Conservation (phyloP, 2,329 filamentous ascomycete species). For the Aphanocladium album region DNA sequence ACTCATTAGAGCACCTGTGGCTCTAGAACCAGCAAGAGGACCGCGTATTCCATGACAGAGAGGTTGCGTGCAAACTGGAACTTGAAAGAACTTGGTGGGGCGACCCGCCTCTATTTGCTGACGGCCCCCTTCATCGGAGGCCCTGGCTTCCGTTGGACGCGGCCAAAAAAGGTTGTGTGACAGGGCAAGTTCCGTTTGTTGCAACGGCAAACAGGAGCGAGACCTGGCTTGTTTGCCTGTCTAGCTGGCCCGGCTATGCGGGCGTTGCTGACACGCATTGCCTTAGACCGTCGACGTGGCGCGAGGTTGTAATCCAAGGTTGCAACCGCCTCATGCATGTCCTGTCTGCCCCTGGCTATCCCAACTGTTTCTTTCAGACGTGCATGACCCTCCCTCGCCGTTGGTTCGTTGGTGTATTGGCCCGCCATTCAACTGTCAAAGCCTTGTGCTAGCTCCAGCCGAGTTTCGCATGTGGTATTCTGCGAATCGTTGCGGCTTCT, state of each 20-base stretch:
- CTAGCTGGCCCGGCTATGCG: neutral
- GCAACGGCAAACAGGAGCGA: neutral
- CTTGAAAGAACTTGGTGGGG: neutral
- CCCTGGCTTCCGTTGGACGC: neutral
- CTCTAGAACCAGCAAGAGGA: neutral
- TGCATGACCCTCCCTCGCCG: neutral
- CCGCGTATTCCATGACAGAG: neutral
- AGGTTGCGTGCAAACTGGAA: neutral
- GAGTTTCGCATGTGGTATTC: neutral
- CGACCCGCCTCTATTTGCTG: constrained; percentile 11
- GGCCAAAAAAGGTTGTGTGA: neutral
- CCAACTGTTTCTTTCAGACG: neutral
- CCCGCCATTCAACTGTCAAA: too few species aligned
- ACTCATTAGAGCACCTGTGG: neutral
- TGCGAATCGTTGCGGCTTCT: neutral
- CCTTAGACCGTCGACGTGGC: neutral
- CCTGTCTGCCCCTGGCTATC: neutral
- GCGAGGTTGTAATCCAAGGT: neutral
- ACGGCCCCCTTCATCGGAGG: neutral
- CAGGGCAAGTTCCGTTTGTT: neutral
- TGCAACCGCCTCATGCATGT: too few species aligned
- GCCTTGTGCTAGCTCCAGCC: neutral
- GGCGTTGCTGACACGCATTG: neutral
- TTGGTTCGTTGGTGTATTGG: neutral
- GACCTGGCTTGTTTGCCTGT: neutral